Percentiles rank a stretch among this genome's conserved stretches.
Conservation (phyloP, 31 red algal species). For the Odonthalia washingtoniensis region DNA sequence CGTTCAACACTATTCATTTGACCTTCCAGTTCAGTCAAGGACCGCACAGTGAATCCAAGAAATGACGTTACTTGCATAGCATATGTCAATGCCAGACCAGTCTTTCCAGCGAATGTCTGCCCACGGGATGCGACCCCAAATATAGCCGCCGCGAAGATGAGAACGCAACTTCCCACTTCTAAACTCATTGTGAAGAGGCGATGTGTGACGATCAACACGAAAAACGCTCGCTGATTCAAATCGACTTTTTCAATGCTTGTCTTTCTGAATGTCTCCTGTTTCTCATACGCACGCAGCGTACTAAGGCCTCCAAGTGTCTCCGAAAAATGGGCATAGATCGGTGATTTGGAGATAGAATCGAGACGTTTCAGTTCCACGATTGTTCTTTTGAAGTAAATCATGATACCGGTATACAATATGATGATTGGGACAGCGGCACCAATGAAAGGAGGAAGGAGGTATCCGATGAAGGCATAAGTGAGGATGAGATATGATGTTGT, state of each 20-base stretch:
- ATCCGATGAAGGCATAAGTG: conserved; percentile 83
- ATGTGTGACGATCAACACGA: conserved; percentile 71
- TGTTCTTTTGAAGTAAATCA: conserved; percentile 83
- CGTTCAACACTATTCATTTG: conserved; percentile 99
- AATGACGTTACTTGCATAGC: conserved; percentile 93
- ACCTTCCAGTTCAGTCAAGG: conserved; percentile 87
- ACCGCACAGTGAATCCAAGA: conserved; percentile 87
- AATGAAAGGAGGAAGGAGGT: conserved; percentile 82
- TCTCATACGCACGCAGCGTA: conserved; percentile 90
- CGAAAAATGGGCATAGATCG: conserved; percentile 96
- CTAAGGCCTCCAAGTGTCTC: conserved; percentile 91
- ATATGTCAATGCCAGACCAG: conserved; percentile 88
- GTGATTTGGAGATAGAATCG: conserved; percentile 89
- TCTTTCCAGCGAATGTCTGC: conserved; percentile 51
- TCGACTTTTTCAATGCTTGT: conserved; percentile 85
- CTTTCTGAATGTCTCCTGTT: conserved; percentile 43
- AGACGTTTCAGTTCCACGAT: conserved; percentile 89
- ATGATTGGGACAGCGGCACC: conserved; percentile 71
- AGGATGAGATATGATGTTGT: conserved; percentile 70
- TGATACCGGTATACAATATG: conserved; percentile 73
- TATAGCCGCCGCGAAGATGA: conserved; percentile 80
- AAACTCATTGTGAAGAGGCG: conserved; percentile 82
- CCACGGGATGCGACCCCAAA: conserved; percentile 52
- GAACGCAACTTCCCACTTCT: conserved; percentile 68
- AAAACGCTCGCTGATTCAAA: conserved; percentile 84